Conservation (phyloP, 768 basidiomycete genomes). For the Kwoniella shandongensis region DNA sequence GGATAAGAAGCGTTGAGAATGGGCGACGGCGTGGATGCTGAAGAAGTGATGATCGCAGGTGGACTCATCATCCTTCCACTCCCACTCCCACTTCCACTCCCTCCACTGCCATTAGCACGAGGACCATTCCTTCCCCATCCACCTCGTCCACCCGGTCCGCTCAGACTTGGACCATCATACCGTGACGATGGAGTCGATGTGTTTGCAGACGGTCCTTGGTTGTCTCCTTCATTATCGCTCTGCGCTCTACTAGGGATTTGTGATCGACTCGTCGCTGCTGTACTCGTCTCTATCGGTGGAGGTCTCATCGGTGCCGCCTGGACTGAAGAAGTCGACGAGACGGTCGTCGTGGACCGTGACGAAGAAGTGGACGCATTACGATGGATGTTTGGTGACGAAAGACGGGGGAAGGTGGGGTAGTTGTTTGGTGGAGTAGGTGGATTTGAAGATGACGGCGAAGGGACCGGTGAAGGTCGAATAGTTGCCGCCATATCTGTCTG, state of each 20-base stretch:
- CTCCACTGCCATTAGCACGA: constrained; percentile 7
- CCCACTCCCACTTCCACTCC: constrained; percentile 10
- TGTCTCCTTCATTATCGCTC: constrained; percentile 7
- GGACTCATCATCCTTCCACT: constrained; percentile 10
- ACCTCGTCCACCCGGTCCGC: constrained; percentile 10
- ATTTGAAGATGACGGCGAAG: constrained; percentile 16
- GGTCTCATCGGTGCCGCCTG: constrained; percentile 52
- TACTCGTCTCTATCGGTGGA: constrained; percentile 45
- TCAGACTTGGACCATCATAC: constrained; percentile 5
- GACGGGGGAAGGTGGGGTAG: constrained; percentile 27
- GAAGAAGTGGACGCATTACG: constrained; percentile 48
- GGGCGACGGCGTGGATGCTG: constrained; percentile 9
- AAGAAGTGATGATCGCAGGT: constrained; percentile 10
- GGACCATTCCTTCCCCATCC: constrained; percentile 20
- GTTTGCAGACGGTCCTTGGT: not conserved
- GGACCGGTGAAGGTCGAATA: constrained; percentile 27
- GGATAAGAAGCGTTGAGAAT: not conserved
- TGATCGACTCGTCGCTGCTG: constrained; percentile 37
- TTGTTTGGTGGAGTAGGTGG: constrained; percentile 28
- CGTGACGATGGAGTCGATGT: no score
- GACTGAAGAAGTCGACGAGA: constrained; percentile 43
- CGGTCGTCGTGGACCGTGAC: constrained; percentile 39
- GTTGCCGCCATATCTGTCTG: constrained; percentile 23
- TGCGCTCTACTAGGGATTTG: constrained; percentile 16
- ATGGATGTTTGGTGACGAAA: constrained; percentile 27